A percentile compares a stretch with the other conserved stretches of the same genome.
These are phyloP conservation scores for Ilyonectria robusta DNA, from an alignment of 2,329 filamentous ascomycete species.

Conservation along the genomic window DNA sequence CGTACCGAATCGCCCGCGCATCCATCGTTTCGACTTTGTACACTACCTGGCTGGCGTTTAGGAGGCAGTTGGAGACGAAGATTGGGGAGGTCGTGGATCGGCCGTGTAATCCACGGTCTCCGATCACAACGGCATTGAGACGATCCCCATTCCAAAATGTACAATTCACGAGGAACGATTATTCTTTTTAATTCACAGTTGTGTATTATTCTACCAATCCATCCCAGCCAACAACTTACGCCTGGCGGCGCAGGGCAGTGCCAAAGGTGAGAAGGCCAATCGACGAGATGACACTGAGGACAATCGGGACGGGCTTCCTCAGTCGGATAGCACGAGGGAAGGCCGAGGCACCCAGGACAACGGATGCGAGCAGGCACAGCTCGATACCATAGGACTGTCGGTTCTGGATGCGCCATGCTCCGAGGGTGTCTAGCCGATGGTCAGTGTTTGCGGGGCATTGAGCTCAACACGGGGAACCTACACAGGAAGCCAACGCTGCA, in stretches of 20 bases:
- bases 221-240: neutral
- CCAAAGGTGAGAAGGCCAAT: slow-evolving; percentile 88
- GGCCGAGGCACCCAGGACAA: slow-evolving; percentile 86
- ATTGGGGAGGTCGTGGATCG: slow-evolving; percentile 24
- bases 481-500: slow-evolving; percentile 81
- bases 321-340: slow-evolving; percentile 89
- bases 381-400: slow-evolving; percentile 87
- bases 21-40: slow-evolving; percentile 25
- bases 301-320: slow-evolving; percentile 86
- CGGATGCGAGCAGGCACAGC: slow-evolving; percentile 87
- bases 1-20: slow-evolving; percentile 10
- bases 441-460: slow-evolving; percentile 16
- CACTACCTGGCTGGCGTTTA: slow-evolving; percentile 37
- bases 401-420: slow-evolving; percentile 84
- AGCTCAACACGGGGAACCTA: slow-evolving; percentile 50
- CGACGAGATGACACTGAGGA: slow-evolving; percentile 82
- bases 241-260: slow-evolving; percentile 69
- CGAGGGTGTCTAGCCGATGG: slow-evolving; percentile 74
- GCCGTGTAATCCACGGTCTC: slow-evolving; percentile 26
- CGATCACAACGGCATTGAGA: slow-evolving; percentile 26
- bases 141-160: slow-evolving; percentile 31
- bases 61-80: slow-evolving; percentile 18
- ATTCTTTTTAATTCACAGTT: slow-evolving; percentile 15
- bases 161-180: slow-evolving; percentile 17
- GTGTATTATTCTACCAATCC: slow-evolving; percentile 4